Base-by-base conservation (phyloP, 1,284 basidiomycete species). In the Schizophyllum commune region DNA sequence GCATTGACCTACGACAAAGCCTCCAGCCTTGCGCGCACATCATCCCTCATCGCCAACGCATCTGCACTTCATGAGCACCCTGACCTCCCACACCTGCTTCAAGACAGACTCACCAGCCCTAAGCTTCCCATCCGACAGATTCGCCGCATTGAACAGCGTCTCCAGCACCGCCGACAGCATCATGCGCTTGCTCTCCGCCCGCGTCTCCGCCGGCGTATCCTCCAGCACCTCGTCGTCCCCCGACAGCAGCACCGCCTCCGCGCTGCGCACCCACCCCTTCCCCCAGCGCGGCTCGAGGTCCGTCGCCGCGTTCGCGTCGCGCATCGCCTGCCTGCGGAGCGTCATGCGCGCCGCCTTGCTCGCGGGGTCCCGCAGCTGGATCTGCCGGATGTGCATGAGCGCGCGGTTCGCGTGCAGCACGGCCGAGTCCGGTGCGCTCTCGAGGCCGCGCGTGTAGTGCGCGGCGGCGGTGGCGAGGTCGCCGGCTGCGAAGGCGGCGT, bases 321-420 rank as follows among this genome's bases (percentile, higher is more conserved):
- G 63, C 17, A 66, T 61, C 4, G 67, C 67, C 6, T 63, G 61
- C 39, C 13, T 3, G 2, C 39, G 39, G 4, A 47, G 17, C 39
- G 9, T 3, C 39, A 13, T 47, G 39, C 39, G 39, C 17, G 9
- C 39, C 4, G 3, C 39, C 39, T n/a, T 62, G 53, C 13, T 64
- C 52, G 21, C 60, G 63, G 13, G 55, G 39, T 9, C 39, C 39
- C 17, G 61, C 15, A 34, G n/a, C n/a, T n/a, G n/a, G n/a, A n/a
- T 39, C 6, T 57, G 62, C 58, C 65, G 66, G 0, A 68, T 61
- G 51, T 66, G 64, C 5, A 65, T 63, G 15, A 64, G 61, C 17
- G 67, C 61, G 13, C 67, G 64, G 54, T 68, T 68, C 51, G 62
- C 64, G 19, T 65, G 64, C 1, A 68, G 61, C 17, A 64, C 64